These are phyloP conservation scores for Hymenoscyphus fructigenus DNA, from an alignment of 2,329 filamentous ascomycete genomes.

Conservation along the genomic window DNA sequence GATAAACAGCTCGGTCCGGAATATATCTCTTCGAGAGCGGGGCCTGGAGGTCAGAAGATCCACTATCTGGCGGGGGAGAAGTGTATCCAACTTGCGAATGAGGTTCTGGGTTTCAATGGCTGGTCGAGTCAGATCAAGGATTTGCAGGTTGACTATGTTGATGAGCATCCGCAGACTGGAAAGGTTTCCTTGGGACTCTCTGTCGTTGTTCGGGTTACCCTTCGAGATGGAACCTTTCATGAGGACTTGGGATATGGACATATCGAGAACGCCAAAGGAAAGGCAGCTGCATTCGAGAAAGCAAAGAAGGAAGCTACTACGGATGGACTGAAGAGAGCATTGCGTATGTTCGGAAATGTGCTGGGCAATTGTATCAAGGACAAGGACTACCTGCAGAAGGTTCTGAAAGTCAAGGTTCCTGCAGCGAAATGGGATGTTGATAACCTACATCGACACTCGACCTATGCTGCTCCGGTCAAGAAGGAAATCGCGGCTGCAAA, in stretches of 20 bases:
- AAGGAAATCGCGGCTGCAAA: constrained; percentile 35
- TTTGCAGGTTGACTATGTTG: constrained; percentile 92
- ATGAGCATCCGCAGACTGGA: constrained; percentile 75
- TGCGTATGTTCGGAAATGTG: constrained; percentile 93
- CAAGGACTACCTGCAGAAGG: constrained; percentile 85
- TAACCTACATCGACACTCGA: constrained; percentile 78
- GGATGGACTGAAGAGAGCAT: constrained; percentile 83
- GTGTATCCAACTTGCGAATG: constrained; percentile 90
- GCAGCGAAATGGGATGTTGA: constrained; percentile 75
- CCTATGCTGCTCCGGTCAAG: constrained; percentile 47
- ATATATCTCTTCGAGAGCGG: constrained; percentile 84
- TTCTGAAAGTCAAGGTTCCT: constrained; percentile 83
- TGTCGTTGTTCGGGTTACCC: constrained; percentile 84
- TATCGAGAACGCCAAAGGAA: constrained; percentile 93
- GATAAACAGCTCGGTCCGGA: constrained; percentile 95
- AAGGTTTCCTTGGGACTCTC: constrained; percentile 84
- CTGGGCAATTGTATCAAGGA: constrained; percentile 99
- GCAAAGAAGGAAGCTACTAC: constrained; percentile 98
- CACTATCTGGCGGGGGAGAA: constrained; percentile 97
- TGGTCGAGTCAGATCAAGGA: constrained; percentile 97
- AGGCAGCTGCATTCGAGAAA: constrained; percentile 95
- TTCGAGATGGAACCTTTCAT: constrained; percentile 93
- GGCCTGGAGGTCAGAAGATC: constrained; percentile 80
- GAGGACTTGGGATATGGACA: constrained; percentile 97
- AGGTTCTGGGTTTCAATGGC: constrained; percentile 95